These are phyloP conservation scores for Spergularia bocconei DNA, from an alignment of 148 eudicot species.

Conservation along the genomic window DNA sequence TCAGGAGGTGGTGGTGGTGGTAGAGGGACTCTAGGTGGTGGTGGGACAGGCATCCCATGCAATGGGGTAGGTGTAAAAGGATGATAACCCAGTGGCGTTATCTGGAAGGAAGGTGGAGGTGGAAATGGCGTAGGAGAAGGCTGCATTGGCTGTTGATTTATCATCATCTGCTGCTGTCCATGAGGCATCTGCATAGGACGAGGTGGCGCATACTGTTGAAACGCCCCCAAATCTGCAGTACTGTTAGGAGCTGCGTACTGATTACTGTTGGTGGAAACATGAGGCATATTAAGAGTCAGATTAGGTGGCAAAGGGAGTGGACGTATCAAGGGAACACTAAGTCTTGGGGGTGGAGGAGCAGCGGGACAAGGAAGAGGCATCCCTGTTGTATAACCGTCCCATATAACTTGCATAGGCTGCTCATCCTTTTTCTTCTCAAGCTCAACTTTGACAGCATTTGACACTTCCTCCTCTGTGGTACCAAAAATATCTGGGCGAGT, in stretches of 20 bases:
- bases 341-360: conserved; percentile 66
- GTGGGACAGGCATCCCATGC: conserved; percentile 65
- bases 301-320: conserved; percentile 78
- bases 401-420: conserved; percentile 83
- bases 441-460: conserved; percentile 84
- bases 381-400: conserved; percentile 68
- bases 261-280: conserved; percentile 40
- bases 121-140: conserved; percentile 36
- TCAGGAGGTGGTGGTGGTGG: conserved; percentile 84
- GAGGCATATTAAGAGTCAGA: conserved; percentile 57
- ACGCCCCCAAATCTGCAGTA: conserved; percentile 40
- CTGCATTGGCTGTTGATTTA: conserved; percentile 60
- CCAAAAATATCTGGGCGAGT: conserved; percentile 87
- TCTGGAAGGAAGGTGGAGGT: conserved; percentile 70
- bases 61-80: conserved; percentile 39
- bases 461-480: conserved; percentile 85
- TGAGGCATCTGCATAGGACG: conserved; percentile 59
- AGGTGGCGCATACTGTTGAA: conserved; percentile 60
- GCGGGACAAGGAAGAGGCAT: conserved; percentile 66
- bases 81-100: conserved; percentile 55
- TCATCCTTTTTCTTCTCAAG: conserved; percentile 79
- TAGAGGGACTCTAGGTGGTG: conserved; percentile 73
- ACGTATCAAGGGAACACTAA: conserved; percentile 53
- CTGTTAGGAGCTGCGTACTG: conserved; percentile 48
- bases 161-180: conserved; percentile 69